Percentiles rank a stretch among this genome's conserved stretches.
These are phyloP conservation scores for Podospora pseudopauciseta DNA, from an alignment of 495 filamentous ascomycete species.

Conservation along the genomic window DNA sequence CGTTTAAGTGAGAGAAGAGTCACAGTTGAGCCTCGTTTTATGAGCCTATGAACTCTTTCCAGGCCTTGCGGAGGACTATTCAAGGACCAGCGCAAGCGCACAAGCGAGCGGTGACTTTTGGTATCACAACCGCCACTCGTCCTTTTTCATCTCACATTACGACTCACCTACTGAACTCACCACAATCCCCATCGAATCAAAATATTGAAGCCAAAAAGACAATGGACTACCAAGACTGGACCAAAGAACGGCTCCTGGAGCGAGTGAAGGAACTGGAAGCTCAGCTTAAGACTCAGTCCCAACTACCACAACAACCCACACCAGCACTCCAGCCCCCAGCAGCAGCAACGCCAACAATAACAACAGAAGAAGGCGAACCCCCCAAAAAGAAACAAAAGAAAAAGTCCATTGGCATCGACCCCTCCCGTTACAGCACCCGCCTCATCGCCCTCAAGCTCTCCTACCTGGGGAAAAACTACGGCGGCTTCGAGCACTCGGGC, in stretches of 20 bases:
- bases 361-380: slow-evolving; percentile 33
- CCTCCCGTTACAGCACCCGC: slow-evolving; percentile 75
- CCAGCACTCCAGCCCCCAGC: not conserved
- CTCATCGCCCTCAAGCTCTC: slow-evolving; percentile 89
- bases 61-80: not conserved
- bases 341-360: slow-evolving; percentile 8
- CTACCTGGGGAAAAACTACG: slow-evolving; percentile 86
- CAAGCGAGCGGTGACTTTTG: slow-evolving; percentile 2
- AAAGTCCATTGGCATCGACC: slow-evolving; percentile 54
- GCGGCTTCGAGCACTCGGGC: slow-evolving; percentile 80
- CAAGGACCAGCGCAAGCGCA: slow-evolving; percentile 6
- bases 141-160: not conserved
- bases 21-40: not conserved
- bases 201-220: not conserved
- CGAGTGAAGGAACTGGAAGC: slow-evolving; percentile 63
- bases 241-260: slow-evolving; percentile 59
- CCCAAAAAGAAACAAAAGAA: slow-evolving; percentile 27
- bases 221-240: slow-evolving; percentile 52
- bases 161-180: slow-evolving; percentile 15
- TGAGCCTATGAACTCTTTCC: not conserved
- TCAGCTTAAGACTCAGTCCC: slow-evolving; percentile 38
- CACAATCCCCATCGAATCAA: not conserved
- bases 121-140: not conserved
- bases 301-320: not conserved
- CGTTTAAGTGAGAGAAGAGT: not conserved